A percentile compares a stretch with the other conserved stretches of the same genome.
Conservation (phyloP, 2,329 filamentous ascomycete species). For the Paradendryphiella salina region DNA sequence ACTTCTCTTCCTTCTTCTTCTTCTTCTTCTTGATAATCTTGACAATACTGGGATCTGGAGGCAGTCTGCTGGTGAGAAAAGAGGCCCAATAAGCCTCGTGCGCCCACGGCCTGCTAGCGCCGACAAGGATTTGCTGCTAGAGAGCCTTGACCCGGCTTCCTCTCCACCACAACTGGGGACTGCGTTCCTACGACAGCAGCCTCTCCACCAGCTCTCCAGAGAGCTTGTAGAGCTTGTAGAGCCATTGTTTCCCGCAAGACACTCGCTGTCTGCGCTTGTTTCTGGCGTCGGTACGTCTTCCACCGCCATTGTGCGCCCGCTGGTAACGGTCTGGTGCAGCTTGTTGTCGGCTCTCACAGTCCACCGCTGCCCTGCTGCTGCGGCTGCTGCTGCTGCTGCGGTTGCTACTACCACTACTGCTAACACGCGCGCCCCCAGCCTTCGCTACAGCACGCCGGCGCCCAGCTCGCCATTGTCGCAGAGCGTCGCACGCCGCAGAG, state of each 20-base stretch:
- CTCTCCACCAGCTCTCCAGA: conserved; percentile 13
- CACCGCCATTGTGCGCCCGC: not conserved
- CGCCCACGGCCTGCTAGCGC: conserved; percentile 11
- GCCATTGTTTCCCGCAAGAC: conserved; percentile 21
- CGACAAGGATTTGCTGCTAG: conserved; percentile 20
- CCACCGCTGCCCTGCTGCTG: not conserved
- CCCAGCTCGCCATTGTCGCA: conserved; percentile 20
- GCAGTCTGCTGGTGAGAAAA: not conserved
- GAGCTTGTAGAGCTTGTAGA: conserved; percentile 12
- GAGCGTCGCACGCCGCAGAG: conserved; percentile 16
- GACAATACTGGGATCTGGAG: too few relatives aligned
- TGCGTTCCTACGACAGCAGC: conserved; percentile 11
- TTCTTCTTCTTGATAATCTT: too few relatives aligned
- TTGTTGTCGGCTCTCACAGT: not conserved
- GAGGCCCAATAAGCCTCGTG: conserved; percentile 3
- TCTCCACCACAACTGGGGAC: conserved; percentile 16
- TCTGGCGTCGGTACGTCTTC: conserved; percentile 18
- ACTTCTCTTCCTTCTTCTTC: too few relatives aligned
- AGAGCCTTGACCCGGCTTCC: conserved; percentile 16
- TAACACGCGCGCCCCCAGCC: conserved; percentile 16
- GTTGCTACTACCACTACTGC: conserved; percentile 2
- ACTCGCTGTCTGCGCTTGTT: conserved; percentile 16
- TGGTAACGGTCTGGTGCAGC: not conserved
- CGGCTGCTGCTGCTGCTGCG: conserved; percentile 1
- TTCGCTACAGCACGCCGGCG: conserved; percentile 16